Percentiles rank a stretch among this genome's conserved stretches.
phyloP scores from a whole-genome alignment of 2,329 filamentous ascomycete species.

The Cladosporium sp. region DNA sequence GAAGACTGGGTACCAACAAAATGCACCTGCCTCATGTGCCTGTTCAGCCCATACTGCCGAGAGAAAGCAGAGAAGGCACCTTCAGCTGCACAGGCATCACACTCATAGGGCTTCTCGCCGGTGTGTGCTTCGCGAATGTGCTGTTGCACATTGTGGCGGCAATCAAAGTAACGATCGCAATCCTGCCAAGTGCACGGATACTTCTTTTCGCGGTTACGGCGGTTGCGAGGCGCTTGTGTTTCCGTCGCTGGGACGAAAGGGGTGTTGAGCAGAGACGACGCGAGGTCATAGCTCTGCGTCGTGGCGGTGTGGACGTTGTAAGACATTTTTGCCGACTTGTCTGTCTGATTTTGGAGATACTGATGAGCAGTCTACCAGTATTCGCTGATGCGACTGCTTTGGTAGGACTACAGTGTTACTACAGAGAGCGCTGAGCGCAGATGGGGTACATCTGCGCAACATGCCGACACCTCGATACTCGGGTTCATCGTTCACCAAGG shows the following conservation, averaged over 20 bases:
- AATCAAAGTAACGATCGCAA: slow-evolving; percentile 20
- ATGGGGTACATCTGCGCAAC: neutral
- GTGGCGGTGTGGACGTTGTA: slow-evolving; percentile 1
- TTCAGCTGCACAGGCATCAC: slow-evolving; percentile 18
- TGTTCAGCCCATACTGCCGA: slow-evolving; percentile 2
- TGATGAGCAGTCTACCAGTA: neutral
- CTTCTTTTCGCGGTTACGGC: slow-evolving; percentile 8
- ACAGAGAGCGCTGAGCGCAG: neutral
- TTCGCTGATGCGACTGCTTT: neutral
- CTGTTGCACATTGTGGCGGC: slow-evolving; percentile 24
- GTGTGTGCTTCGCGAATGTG: slow-evolving; percentile 27
- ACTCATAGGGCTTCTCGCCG: slow-evolving; percentile 20
- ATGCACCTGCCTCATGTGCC: slow-evolving; percentile 17
- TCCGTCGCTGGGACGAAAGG: neutral
- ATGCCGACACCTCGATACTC: neutral
- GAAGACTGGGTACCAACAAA: neutral
- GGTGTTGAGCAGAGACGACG: neutral
- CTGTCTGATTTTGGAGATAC: neutral
- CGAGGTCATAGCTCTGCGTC: neutral
- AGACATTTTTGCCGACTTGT: neutral
- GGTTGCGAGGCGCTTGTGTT: neutral
- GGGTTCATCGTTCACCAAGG: neutral
- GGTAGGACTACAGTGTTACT: neutral
- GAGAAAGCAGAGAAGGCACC: neutral
- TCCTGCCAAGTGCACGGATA: slow-evolving; percentile 20